Base-by-base conservation (phyloP, 345 rosid genomes). In the Sisymbrium altissimum region DNA sequence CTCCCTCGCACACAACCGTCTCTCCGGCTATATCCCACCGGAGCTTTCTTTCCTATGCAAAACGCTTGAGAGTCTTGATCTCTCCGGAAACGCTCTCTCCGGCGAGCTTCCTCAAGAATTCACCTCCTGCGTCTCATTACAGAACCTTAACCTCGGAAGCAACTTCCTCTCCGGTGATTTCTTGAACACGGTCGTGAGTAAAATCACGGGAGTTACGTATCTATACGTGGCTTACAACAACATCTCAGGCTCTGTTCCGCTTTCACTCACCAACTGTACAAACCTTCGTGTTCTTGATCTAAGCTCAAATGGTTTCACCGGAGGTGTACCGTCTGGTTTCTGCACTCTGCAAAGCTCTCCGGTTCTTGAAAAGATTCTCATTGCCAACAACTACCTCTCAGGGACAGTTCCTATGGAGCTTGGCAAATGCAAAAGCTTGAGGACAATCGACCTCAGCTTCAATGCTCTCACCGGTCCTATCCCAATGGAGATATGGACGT, bases 361-460 rank as follows among this genome's bases (percentile, higher is more conserved):
- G 14, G 75, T 77, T 39, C 81, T 93, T 66, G 88, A 88, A 67
- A 89, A 84, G 85, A 35, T 93, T 45, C 85, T 85, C 67, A 57
- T 93, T 4, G 83, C 97, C 4, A 71, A 86, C 72, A 93, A 93
- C 75, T 85, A 85, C 70, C 85, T 93, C 11, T 84, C 92, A n/a
- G 98, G 98, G 39, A 30, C 74, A 8, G 89, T 89, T 41, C 95
- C 98, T 1, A 9, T 64, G 46, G 94, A 84, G 84, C 89, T 93
- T 3, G 90, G 89, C 55, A 81, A 72, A 65, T 93, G 98, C 87
- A 89, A 76, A 78, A 88, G 81, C 71, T 78, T 93, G 40, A 88
- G 71, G 74, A 76, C 86, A 40, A 81, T 93, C 33, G 98, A 93
- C 77, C 87, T 93, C 66, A 93, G 98, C 79, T 93, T 93, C 91